Evolutionary conservation across 192 early-diverging fungal species (phyloP).

Genomic region (Phlyctochytrium planicorne): DNA sequence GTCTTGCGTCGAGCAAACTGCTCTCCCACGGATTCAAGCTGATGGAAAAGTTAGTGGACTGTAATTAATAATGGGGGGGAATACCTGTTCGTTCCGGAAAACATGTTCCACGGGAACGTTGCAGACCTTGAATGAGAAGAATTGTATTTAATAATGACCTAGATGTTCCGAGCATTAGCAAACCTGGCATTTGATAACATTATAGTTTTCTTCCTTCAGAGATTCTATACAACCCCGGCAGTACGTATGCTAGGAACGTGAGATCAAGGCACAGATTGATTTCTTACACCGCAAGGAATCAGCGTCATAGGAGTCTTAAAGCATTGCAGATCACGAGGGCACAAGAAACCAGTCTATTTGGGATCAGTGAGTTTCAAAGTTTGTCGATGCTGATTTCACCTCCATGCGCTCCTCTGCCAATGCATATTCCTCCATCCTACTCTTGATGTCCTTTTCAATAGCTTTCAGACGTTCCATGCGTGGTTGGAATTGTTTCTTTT

Average conservation of each 20-base stretch:
- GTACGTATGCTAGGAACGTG: conserved; percentile 46
- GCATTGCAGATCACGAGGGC: conserved; percentile 48
- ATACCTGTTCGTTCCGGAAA: conserved; percentile 47
- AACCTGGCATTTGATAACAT: conserved; percentile 46
- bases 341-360: conserved; percentile 54
- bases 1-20: conserved; percentile 47
- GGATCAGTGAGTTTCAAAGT: not conserved
- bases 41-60: conserved; percentile 2
- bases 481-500: conserved; percentile 54
- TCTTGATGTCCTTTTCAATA: conserved; percentile 54
- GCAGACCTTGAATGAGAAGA: no score
- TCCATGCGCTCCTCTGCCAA: conserved; percentile 57
- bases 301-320: conserved; percentile 50
- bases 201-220: conserved; percentile 55
- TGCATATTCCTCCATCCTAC: conserved; percentile 50
- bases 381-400: conserved; percentile 26
- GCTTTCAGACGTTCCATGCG: conserved; percentile 53
- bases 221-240: conserved; percentile 47
- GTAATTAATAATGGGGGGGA: not conserved
- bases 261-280: not conserved
- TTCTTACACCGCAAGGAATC: conserved; percentile 51
- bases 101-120: conserved; percentile 30
- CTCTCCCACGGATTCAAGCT: conserved; percentile 48
- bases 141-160: no score
- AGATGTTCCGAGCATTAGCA: no score